phyloP scores from a whole-genome alignment of 2,329 filamentous ascomycete species.

The Penicillium glabrum region DNA sequence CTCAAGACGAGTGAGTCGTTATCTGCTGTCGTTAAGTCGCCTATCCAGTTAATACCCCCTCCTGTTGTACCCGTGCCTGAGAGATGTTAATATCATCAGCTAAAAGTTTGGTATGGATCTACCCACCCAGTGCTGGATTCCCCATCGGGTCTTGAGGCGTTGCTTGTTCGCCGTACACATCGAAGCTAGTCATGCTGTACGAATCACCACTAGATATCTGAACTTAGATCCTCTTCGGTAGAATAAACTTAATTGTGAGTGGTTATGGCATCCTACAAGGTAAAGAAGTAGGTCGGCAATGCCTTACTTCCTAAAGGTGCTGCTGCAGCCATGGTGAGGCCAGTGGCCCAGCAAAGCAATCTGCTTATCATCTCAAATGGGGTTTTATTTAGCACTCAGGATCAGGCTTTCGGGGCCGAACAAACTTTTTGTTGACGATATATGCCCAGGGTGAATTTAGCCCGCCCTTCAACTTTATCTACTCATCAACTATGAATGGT shows the following conservation, averaged over 20 bases:
- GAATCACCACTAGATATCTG: constrained; percentile 53
- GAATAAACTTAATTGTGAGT: too few species aligned
- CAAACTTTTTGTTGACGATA: too few species aligned
- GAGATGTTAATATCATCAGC: not conserved
- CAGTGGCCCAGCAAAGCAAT: constrained; percentile 6
- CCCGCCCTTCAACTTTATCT: not conserved
- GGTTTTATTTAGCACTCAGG: not conserved
- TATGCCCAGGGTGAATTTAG: not conserved
- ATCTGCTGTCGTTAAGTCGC: constrained; percentile 48
- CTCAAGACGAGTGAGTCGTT: constrained; percentile 50
- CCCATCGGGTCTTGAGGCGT: constrained; percentile 58
- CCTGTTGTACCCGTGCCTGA: constrained; percentile 50
- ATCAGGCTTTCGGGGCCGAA: not conserved
- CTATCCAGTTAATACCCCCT: constrained; percentile 56
- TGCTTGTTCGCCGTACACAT: constrained; percentile 53
- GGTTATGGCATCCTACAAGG: constrained; percentile 33
- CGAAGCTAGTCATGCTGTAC: constrained; percentile 61
- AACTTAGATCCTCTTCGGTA: not conserved
- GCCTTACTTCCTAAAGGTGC: constrained; percentile 12
- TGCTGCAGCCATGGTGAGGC: constrained; percentile 16
- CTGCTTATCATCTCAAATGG: constrained; percentile 10
- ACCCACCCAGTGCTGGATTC: constrained; percentile 51
- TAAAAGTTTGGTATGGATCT: not conserved
- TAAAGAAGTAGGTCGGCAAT: constrained; percentile 39
- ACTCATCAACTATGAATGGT: not conserved